Conservation (phyloP, 1,284 basidiomycete species). For the Ustilago lituana region DNA sequence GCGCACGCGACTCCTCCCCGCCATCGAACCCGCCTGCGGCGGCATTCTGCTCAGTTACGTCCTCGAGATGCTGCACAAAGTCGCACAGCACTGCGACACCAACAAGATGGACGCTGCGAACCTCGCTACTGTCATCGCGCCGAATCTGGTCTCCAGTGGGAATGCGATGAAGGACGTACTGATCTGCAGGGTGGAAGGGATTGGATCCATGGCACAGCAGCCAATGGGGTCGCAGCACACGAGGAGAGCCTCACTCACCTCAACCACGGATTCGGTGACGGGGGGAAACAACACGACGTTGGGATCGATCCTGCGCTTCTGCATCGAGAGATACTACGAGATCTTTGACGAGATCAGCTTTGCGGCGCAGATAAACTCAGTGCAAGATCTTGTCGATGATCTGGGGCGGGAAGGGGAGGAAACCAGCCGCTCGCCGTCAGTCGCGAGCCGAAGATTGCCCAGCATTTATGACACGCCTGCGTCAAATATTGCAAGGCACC, state of each 20-base stretch:
- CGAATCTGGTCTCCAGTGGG: conserved; percentile 72
- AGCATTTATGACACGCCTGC: conserved; percentile 14
- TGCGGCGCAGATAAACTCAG: conserved; percentile 12
- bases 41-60: conserved; percentile 78
- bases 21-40: conserved; percentile 74
- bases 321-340: conserved; percentile 83
- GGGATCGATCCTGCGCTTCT: conserved; percentile 77
- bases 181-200: conserved; percentile 74
- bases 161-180: conserved; percentile 53
- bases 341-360: conserved; percentile 73
- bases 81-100: conserved; percentile 74
- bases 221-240: conserved; percentile 1
- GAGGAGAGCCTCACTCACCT: conserved; percentile 15
- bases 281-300: conserved; percentile 73
- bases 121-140: conserved; percentile 79
- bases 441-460: conserved; percentile 9
- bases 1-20: conserved; percentile 70
- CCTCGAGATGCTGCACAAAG: conserved; percentile 79
- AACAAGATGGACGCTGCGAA: conserved; percentile 86
- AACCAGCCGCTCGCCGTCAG: conserved; percentile 9
- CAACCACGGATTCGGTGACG: too few relatives aligned
- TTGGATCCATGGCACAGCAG: conserved; percentile 73
- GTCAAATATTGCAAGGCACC: conserved; percentile 7
- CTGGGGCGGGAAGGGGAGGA: conserved; percentile 2
- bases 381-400: conserved; percentile 38